A percentile compares a stretch with the other conserved stretches of the same genome.
Conservation (phyloP, 495 filamentous ascomycete species). For the Penicillium longicatenatum region DNA sequence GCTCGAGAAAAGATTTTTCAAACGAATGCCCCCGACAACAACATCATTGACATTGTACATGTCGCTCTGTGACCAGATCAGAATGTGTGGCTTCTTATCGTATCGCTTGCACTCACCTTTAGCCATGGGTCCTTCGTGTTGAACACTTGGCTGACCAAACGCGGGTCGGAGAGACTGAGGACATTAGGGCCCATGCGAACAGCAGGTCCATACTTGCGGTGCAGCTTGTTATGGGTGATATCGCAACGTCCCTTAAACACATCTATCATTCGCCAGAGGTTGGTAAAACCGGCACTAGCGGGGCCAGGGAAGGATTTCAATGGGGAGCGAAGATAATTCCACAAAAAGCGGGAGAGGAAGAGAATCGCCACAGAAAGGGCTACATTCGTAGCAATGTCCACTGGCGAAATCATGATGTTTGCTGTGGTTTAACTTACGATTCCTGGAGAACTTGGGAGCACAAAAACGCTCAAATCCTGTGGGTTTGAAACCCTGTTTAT, state of each 20-base stretch:
- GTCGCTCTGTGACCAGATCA: slow-evolving; percentile 19
- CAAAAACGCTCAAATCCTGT: not conserved
- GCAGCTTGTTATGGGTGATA: slow-evolving; percentile 30
- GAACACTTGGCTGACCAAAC: slow-evolving; percentile 33
- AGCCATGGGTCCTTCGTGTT: slow-evolving; percentile 34
- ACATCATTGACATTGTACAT: slow-evolving; percentile 31
- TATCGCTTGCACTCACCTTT: slow-evolving; percentile 24
- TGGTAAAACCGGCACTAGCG: slow-evolving; percentile 23
- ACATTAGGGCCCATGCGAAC: slow-evolving; percentile 41
- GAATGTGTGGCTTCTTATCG: not conserved
- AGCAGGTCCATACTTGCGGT: slow-evolving; percentile 35
- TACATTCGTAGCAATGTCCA: slow-evolving; percentile 12
- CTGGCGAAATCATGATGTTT: slow-evolving; percentile 8
- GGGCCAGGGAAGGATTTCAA: slow-evolving; percentile 33
- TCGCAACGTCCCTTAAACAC: slow-evolving; percentile 29
- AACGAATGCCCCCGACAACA: slow-evolving; percentile 19
- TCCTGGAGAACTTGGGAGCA: not conserved
- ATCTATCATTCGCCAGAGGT: slow-evolving; percentile 33
- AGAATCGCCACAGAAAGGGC: slow-evolving; percentile 14
- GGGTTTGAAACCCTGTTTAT: not conserved
- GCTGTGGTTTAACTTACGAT: not conserved
- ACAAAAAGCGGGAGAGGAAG: slow-evolving; percentile 23
- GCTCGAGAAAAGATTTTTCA: slow-evolving; percentile 41
- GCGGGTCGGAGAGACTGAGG: slow-evolving; percentile 40
- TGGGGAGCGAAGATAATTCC: slow-evolving; percentile 26